Base-by-base conservation (phyloP, 2,329 filamentous ascomycete genomes). In the Fusarium cyanostomum region DNA sequence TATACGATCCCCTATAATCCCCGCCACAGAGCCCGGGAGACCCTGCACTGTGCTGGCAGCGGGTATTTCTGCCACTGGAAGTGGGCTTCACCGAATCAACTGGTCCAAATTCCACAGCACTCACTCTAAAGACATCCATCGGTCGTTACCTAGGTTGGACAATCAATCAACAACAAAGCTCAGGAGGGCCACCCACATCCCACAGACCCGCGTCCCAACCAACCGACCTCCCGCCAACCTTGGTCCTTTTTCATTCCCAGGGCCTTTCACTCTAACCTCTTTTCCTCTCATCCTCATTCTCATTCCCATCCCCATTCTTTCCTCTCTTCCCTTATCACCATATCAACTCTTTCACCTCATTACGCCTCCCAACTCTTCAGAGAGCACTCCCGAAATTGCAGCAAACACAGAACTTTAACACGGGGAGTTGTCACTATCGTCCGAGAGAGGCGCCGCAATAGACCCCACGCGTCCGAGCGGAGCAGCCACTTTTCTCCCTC, bases 381-480 rank as follows among this genome's bases (percentile, higher is more conserved):
- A 27, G 27, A 27, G 24, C 52, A 52, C 52, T 52, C 26, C 9
- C 34, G 38, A 35, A 15, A 50, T 26, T 16, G 28, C 11, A 30
- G 35, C 45, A 34, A 39, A 33, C 34, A 39, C 31, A 18, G 42
- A 50, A 53, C 43, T 50, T 13, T 8, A 31, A 10, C 27, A 27
- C 27, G 27, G 26, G 30, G 18, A 38, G 15, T 12, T 31, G 18
- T 52, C 39, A 7, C 24, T 16, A n/a, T 52, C 56, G 12, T 38
- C 39, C 27, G 37, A 45, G 46, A 51, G 52, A 59, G 49, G 35
- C 58, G 57, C 21, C 53, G 31, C 34, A 50, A 35, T 43, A 54
- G 43, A 70, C 68, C 68, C 68, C 66, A 70, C 68, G 66, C 66
- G 68, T 67, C 68, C 46, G 52, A 70, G 58, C 66, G 63, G 58